Percentiles rank a stretch among this genome's conserved stretches.
Evolutionary conservation across 2,329 filamentous ascomycete species (phyloP).

Genomic region (Penicillium frequentans): DNA sequence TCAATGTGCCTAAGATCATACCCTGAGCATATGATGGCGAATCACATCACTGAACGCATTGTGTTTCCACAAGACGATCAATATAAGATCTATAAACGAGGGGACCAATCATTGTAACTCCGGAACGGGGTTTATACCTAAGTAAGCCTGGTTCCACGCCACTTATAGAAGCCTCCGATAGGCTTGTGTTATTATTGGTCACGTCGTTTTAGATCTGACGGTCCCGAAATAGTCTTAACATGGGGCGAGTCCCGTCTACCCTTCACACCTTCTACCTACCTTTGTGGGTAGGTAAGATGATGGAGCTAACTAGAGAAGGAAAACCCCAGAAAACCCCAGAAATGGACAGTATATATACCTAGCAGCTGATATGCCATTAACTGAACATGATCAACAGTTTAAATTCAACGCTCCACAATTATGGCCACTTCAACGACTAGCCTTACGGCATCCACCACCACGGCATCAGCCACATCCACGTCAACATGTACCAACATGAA

Average conservation of each 20-base stretch:
- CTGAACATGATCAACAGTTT: not conserved
- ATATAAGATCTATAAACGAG: not conserved
- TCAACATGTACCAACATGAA: slow-evolving; percentile 20
- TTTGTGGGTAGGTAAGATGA: not conserved
- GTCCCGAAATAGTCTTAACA: not conserved
- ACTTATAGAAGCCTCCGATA: not conserved
- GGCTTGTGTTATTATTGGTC: not conserved
- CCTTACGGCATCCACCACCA: not conserved
- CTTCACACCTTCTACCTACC: not conserved
- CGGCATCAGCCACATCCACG: slow-evolving; percentile 11
- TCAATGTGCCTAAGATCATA: too few relatives aligned
- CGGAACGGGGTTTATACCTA: not conserved
- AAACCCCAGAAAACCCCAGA: not conserved
- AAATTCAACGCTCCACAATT: too few relatives aligned
- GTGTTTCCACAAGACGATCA: not conserved
- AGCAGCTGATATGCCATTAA: not conserved
- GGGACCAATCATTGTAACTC: not conserved
- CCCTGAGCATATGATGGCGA: too few relatives aligned
- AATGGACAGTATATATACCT: not conserved
- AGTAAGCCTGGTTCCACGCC: not conserved
- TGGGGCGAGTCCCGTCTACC: not conserved
- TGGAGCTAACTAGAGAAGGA: not conserved
- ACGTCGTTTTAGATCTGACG: not conserved
- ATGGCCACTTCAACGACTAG: not conserved
- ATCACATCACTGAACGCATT: too few relatives aligned